Evolutionary conservation across 768 basidiomycete genomes (phyloP).

Genomic region (Terana coerulea): DNA sequence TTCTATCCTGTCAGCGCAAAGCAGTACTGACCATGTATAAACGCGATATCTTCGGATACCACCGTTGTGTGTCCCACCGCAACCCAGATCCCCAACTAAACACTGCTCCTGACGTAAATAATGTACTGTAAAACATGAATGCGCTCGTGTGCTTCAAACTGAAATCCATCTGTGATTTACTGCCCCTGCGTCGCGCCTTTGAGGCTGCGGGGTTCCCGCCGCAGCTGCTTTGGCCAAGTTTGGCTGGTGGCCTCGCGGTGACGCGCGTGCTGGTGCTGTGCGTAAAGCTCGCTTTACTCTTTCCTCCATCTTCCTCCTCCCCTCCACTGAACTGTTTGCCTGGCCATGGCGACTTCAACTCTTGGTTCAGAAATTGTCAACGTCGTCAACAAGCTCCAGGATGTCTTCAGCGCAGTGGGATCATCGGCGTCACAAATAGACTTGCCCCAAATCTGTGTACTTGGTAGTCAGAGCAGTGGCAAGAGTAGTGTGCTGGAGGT

Average conservation of each 20-base stretch:
- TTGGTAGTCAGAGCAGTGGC: constrained; percentile 89
- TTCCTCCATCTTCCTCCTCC: constrained; percentile 13
- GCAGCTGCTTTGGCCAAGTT: neutral
- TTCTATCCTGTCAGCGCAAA: no score
- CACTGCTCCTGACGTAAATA: no score
- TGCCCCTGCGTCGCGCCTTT: neutral
- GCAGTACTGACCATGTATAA: no score
- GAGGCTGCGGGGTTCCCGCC: neutral
- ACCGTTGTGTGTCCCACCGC: no score
- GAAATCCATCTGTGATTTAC: neutral
- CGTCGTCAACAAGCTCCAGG: constrained; percentile 86
- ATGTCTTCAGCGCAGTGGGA: constrained; percentile 85
- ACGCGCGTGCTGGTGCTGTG: no score
- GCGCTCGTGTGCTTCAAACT: no score
- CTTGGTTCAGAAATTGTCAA: constrained; percentile 80
- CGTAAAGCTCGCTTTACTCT: no score
- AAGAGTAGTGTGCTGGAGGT: constrained; percentile 94
- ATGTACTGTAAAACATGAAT: no score
- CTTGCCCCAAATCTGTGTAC: constrained; percentile 88
- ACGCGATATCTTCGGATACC: no score
- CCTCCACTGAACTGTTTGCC: no score
- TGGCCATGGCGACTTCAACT: constrained; percentile 48
- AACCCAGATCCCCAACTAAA: no score
- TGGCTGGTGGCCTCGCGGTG: neutral
- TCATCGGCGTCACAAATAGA: constrained; percentile 76